Percentiles rank a stretch among this genome's conserved stretches.
These are phyloP conservation scores for Cyclotella atomus DNA, from an alignment of 108 stramenopile species.

Conservation along the genomic window DNA sequence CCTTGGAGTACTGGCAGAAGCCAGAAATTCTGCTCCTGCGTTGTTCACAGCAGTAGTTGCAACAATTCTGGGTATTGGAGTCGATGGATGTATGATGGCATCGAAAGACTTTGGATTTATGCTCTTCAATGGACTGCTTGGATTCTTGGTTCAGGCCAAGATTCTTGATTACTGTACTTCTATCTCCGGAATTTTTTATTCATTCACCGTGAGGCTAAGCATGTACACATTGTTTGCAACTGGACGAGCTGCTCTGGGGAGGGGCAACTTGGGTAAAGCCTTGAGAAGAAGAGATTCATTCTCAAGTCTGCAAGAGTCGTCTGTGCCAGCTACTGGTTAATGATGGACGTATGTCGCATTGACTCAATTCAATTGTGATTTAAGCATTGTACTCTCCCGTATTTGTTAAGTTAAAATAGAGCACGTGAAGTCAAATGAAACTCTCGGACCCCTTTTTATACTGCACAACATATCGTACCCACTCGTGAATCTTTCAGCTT, in stretches of 20 bases:
- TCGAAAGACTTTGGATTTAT: slow-evolving; percentile 83
- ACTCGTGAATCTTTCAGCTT: no score
- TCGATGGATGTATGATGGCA: slow-evolving; percentile 83
- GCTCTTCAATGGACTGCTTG: slow-evolving; percentile 56
- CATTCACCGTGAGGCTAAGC: slow-evolving; percentile 67
- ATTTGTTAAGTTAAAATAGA: background rate
- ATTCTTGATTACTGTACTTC: slow-evolving; percentile 53
- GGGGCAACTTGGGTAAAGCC: slow-evolving; percentile 58
- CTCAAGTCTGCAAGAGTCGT: no score
- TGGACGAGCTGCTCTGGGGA: slow-evolving; percentile 41
- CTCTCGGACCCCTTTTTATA: background rate
- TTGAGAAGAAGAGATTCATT: slow-evolving; percentile 7
- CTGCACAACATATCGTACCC: background rate
- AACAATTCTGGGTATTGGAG: slow-evolving; percentile 68
- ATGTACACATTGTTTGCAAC: slow-evolving; percentile 57
- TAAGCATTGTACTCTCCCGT: background rate
- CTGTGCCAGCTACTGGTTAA: no score
- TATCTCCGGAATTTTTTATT: slow-evolving; percentile 54
- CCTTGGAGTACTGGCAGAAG: slow-evolving; percentile 62
- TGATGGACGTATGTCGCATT: no score
- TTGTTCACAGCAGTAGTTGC: slow-evolving; percentile 67
- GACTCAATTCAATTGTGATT: background rate
- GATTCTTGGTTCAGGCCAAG: slow-evolving; percentile 60
- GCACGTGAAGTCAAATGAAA: background rate
- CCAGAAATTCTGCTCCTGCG: slow-evolving; percentile 62